Percentiles rank a stretch among this genome's conserved stretches.
Conservation (phyloP, 2,329 filamentous ascomycete genomes). For the Colletotrichum falcatum region DNA sequence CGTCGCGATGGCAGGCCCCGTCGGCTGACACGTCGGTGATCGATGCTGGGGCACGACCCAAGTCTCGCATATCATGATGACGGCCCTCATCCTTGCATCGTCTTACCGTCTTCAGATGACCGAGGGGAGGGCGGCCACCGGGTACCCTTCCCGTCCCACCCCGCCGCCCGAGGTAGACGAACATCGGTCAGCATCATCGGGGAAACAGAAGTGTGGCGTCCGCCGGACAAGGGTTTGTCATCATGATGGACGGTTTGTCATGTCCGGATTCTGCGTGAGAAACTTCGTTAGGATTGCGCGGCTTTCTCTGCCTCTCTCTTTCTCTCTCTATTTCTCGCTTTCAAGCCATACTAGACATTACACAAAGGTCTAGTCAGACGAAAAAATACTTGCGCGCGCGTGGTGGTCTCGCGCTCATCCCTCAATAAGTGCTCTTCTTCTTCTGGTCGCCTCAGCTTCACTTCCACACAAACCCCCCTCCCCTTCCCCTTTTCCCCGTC, state of each 20-base stretch:
- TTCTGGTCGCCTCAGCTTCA: neutral
- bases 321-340: neutral
- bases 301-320: neutral
- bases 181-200: conserved; percentile 10
- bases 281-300: conserved; percentile 6
- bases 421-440: neutral
- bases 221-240: neutral
- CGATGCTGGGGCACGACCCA: neutral
- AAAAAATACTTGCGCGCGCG: neutral
- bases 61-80: neutral
- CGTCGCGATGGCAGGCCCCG: neutral
- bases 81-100: neutral
- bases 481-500: neutral
- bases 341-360: conserved; percentile 9
- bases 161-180: neutral
- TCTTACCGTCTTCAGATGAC: conserved; percentile 4
- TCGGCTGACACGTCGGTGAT: neutral
- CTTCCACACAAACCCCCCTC: neutral
- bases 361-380: conserved; percentile 3
- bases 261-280: neutral
- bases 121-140: neutral
- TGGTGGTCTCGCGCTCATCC: neutral
- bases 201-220: neutral
- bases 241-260: neutral
- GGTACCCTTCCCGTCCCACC: conserved; percentile 4